phyloP scores from a whole-genome alignment of 2,329 filamentous ascomycete species.

The Bisporella sp. region DNA sequence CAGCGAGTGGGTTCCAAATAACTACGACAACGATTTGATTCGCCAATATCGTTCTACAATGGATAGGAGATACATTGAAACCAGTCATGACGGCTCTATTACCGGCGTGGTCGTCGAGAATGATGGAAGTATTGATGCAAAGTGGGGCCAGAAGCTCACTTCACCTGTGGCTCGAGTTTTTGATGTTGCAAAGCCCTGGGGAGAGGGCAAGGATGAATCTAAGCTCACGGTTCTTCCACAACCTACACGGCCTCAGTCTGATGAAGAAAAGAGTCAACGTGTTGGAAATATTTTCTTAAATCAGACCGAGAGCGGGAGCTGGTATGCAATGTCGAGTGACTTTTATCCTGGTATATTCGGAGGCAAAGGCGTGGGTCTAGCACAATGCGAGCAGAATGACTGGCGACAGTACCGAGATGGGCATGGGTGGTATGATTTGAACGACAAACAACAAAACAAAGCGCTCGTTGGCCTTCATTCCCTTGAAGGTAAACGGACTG shows the following conservation, averaged over 20 bases:
- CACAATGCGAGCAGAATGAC: conserved; percentile 45
- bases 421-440: conserved; percentile 27
- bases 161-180: conserved; percentile 83
- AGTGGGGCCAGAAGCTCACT: conserved; percentile 61
- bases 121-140: conserved; percentile 30
- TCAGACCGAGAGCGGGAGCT: conserved; percentile 76
- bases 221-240: conserved; percentile 83
- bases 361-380: conserved; percentile 53
- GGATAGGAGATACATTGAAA: conserved; percentile 85
- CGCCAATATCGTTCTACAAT: conserved; percentile 73
- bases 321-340: conserved; percentile 87
- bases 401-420: conserved; percentile 37
- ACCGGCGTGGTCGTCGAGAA: conserved; percentile 65
- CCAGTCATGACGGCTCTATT: conserved; percentile 75
- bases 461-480: conserved; percentile 67
- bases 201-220: conserved; percentile 58
- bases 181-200: conserved; percentile 71
- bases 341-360: conserved; percentile 71
- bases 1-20: conserved; percentile 92
- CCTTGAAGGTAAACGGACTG: conserved; percentile 39
- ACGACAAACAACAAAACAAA: conserved; percentile 44
- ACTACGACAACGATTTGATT: conserved; percentile 79
- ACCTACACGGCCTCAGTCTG: conserved; percentile 55
- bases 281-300: conserved; percentile 75
- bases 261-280: conserved; percentile 44